Base-by-base conservation (phyloP, 768 basidiomycete genomes). In the Calocybe indica region DNA sequence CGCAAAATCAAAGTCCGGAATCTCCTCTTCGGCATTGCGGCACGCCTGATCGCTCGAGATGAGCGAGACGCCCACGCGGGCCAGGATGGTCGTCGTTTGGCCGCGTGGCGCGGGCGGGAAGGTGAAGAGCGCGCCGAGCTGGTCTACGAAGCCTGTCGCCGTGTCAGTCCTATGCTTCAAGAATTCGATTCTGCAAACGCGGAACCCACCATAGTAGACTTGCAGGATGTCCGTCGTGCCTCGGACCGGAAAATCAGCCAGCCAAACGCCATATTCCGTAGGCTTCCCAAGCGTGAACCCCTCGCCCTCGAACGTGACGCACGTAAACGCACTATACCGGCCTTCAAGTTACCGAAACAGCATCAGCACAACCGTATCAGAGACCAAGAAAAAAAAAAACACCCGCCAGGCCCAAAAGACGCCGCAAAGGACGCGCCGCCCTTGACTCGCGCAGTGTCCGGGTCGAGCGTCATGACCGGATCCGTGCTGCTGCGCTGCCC, bases 21-120 rank as follows among this genome's bases (percentile, higher is more conserved):
- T 79, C 55, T 85, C 83, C 38, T 72, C 66, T 51, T 80, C 75
- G 2, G 81, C 82, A 51, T 80, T 83, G 2, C 64, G 53, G 54
- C 82, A 85, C 0, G 83, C 83, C 53, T 83, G 82, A 1, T 69
- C 70, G 14, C 68, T 65, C 4, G 82, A 83, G 44, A 83, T 77
- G 52, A 83, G 73, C 0, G 81, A 83, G 5, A 85, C 73, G n/a
- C 83, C 82, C 3, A 78, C 73, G n/a, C 82, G 76, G 1, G 69
- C 79, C 14, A 81, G 66, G 48, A 85, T 76, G 1, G 70, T 65
- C 1, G 75, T 76, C 7, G 57, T 50, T 8, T 50, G 43, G n/a
- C 58, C 54, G 5, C 55, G 46, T 0, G 73, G 69, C 15, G 69
- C 64, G 5, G 73, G 76, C 1, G 58, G 58, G 62, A 80, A 82